These are phyloP conservation scores for Colletotrichum musae DNA, from an alignment of 2,329 filamentous ascomycete species.

Conservation along the genomic window DNA sequence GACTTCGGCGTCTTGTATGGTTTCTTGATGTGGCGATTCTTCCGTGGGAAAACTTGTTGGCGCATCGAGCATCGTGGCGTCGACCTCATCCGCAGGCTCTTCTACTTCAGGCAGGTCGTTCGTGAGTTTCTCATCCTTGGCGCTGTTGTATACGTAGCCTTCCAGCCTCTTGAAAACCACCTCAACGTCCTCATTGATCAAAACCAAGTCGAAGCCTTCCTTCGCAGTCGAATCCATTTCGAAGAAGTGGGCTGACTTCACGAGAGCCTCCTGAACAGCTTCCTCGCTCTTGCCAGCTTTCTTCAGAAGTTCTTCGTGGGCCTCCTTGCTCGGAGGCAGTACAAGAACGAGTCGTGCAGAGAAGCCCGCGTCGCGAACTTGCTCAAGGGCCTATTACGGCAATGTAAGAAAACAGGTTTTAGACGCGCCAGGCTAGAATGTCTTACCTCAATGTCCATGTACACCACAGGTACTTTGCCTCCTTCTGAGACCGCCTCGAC, in stretches of 20 bases:
- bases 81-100: conserved; percentile 5
- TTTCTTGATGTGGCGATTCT: not conserved
- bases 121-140: conserved; percentile 1
- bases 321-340: conserved; percentile 54
- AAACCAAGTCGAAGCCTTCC: conserved; percentile 38
- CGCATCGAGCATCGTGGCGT: conserved; percentile 33
- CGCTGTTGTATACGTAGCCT: conserved; percentile 26
- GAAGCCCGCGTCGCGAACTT: conserved; percentile 71
- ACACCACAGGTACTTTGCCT: conserved; percentile 73
- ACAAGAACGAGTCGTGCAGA: conserved; percentile 70
- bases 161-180: conserved; percentile 31
- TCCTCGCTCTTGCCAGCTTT: conserved; percentile 45
- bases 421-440: conserved; percentile 12
- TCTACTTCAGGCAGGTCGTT: conserved; percentile 15
- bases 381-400: conserved; percentile 63
- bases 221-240: conserved; percentile 43
- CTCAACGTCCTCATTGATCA: conserved; percentile 40
- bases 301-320: conserved; percentile 48
- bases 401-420: conserved; percentile 26
- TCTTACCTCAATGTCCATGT: conserved; percentile 67
- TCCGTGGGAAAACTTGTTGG: conserved; percentile 2
- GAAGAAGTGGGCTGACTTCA: conserved; percentile 43
- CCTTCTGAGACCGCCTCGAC: conserved; percentile 66
- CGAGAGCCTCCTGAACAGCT: conserved; percentile 44
- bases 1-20: not conserved